Conservation (phyloP, 2,329 filamentous ascomycete genomes). For the Monosporascus sp. region DNA sequence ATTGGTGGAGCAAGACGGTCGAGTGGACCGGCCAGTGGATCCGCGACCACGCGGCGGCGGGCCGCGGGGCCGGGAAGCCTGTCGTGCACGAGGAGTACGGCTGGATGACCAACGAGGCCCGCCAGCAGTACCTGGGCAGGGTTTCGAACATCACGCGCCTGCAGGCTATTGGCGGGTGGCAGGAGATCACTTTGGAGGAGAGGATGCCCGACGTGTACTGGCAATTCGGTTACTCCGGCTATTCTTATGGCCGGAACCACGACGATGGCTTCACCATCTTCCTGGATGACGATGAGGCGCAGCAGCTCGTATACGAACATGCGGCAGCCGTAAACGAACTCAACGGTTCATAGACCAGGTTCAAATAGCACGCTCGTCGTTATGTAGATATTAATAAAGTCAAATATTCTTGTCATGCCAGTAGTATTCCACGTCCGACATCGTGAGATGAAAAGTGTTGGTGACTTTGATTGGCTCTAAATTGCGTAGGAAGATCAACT, state of each 20-base stretch:
- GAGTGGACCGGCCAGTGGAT: constrained; percentile 52
- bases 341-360: constrained; percentile 7
- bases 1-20: constrained; percentile 49
- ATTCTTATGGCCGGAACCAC: constrained; percentile 49
- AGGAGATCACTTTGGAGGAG: constrained; percentile 41
- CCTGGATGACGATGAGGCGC: constrained; percentile 44
- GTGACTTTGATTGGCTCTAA: too few species aligned
- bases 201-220: constrained; percentile 51
- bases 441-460: too few species aligned
- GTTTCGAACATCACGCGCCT: constrained; percentile 38
- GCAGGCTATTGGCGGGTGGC: constrained; percentile 44
- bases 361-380: too few species aligned
- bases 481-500: too few species aligned
- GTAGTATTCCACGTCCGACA: too few species aligned
- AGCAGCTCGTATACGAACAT: constrained; percentile 39
- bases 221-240: constrained; percentile 48
- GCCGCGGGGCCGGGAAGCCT: constrained; percentile 40
- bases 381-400: too few species aligned
- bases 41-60: constrained; percentile 44
- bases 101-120: constrained; percentile 46
- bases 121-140: constrained; percentile 40
- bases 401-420: too few species aligned
- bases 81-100: constrained; percentile 53
- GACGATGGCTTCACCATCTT: constrained; percentile 55
- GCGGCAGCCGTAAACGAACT: constrained; percentile 35